phyloP scores from a whole-genome alignment of 1,284 basidiomycete genomes.

The Puccinia horiana region DNA sequence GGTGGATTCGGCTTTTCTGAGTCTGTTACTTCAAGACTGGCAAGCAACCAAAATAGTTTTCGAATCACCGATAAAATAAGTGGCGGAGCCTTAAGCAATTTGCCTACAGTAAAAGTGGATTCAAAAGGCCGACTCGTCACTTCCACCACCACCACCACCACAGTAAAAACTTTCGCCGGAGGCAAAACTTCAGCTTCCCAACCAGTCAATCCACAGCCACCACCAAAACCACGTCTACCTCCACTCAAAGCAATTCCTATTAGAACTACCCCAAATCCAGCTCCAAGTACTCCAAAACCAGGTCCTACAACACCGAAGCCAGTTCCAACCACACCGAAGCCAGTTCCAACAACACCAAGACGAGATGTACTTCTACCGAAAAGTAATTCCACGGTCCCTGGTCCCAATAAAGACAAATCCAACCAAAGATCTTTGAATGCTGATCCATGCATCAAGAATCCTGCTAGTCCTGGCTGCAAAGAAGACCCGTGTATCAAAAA shows the following conservation, averaged over 20 bases:
- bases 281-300: neutral
- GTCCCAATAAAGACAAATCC: too few relatives aligned
- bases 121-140: neutral
- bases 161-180: too few relatives aligned
- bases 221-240: neutral
- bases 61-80: neutral
- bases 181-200: too few relatives aligned
- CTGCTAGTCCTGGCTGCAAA: too few relatives aligned
- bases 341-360: neutral
- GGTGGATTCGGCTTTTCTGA: constrained; percentile 4
- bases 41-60: neutral
- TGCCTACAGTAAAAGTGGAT: neutral
- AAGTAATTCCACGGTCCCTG: too few relatives aligned
- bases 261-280: neutral
- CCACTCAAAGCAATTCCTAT: neutral
- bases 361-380: too few relatives aligned
- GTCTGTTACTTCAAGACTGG: neutral
- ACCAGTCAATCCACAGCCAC: neutral
- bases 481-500: too few relatives aligned
- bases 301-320: neutral
- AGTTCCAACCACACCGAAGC: neutral
- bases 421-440: too few relatives aligned
- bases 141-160: neutral
- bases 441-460: too few relatives aligned
- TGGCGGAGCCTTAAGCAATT: neutral